These are phyloP conservation scores for Jacaranda copaia DNA, from an alignment of 257 asterid genomes.

Conservation along the genomic window DNA sequence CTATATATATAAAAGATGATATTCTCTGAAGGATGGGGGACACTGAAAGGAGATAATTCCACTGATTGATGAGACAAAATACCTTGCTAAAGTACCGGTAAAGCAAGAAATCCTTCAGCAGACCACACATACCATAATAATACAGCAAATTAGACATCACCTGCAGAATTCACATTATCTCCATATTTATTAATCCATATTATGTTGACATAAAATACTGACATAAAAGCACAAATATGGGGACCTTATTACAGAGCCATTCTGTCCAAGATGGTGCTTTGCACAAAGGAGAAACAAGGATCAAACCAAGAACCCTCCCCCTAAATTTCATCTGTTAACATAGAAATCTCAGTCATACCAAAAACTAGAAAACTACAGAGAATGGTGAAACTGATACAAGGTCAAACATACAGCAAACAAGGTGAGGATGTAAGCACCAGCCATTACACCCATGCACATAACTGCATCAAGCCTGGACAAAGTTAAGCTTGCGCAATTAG, in stretches of 20 bases:
- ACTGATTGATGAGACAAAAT: slow-evolving; percentile 12
- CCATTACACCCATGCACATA: slow-evolving; percentile 86
- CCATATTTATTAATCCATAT: neutral
- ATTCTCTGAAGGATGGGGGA: neutral
- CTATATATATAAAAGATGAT: neutral
- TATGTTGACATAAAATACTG: neutral
- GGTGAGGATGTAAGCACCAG: slow-evolving; percentile 81
- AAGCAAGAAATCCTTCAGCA: slow-evolving; percentile 71
- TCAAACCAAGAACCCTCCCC: slow-evolving; percentile 82
- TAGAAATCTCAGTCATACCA: slow-evolving; percentile 22
- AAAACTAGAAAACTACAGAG: slow-evolving; percentile 17
- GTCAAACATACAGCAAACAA: slow-evolving; percentile 66
- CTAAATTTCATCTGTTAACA: slow-evolving; percentile 65
- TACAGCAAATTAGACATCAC: slow-evolving; percentile 77
- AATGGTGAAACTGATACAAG: neutral
- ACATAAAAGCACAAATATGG: slow-evolving; percentile 12
- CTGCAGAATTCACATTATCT: slow-evolving; percentile 41
- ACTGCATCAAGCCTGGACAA: slow-evolving; percentile 73
- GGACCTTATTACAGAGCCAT: slow-evolving; percentile 79
- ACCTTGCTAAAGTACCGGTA: slow-evolving; percentile 84
- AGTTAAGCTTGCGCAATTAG: slow-evolving; percentile 28
- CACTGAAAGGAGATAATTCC: neutral
- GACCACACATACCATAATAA: slow-evolving; percentile 75
- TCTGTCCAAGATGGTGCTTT: slow-evolving; percentile 82
- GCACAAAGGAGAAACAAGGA: slow-evolving; percentile 84